Conservation (phyloP, 2,329 filamentous ascomycete genomes). For the Dactylonectria macrodidyma region DNA sequence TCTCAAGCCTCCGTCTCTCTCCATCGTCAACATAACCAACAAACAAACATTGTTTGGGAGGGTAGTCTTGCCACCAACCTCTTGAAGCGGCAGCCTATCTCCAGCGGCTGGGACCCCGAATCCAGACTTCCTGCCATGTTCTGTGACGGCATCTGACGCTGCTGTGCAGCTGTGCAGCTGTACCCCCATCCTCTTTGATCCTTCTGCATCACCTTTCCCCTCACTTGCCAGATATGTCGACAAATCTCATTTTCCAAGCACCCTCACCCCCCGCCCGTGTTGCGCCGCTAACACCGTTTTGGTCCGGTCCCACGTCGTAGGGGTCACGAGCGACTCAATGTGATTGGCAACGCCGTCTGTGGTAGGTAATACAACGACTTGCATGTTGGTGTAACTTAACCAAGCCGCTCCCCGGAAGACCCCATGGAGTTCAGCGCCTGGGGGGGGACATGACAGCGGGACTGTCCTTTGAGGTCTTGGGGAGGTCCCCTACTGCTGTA, state of each 20-base stretch:
- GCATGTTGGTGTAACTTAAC: constrained; percentile 6
- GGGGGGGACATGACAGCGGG: constrained; percentile 5
- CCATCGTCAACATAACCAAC: constrained; percentile 11
- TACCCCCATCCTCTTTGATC: constrained; percentile 14
- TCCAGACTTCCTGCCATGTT: constrained; percentile 4
- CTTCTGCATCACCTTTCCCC: constrained; percentile 17
- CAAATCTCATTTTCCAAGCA: constrained; percentile 19
- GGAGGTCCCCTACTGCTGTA: neutral
- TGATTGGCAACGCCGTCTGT: constrained; percentile 19
- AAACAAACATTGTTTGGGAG: constrained; percentile 6
- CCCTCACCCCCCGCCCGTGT: constrained; percentile 12
- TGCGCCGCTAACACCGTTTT: constrained; percentile 23
- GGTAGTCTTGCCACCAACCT: neutral
- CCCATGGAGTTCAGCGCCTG: constrained; percentile 1
- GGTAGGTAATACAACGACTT: too few relatives aligned
- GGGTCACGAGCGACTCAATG: constrained; percentile 21
- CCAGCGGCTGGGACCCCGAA: constrained; percentile 6
- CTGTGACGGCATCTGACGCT: constrained; percentile 25
- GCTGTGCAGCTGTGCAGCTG: constrained; percentile 22
- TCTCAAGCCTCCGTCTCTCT: neutral
- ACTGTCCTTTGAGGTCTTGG: neutral
- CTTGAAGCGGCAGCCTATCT: constrained; percentile 12
- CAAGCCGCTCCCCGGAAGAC: neutral
- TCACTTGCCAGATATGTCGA: constrained; percentile 10
- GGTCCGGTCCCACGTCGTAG: neutral